Conservation (phyloP, 345 rosid genomes). For the Salix dunnii region DNA sequence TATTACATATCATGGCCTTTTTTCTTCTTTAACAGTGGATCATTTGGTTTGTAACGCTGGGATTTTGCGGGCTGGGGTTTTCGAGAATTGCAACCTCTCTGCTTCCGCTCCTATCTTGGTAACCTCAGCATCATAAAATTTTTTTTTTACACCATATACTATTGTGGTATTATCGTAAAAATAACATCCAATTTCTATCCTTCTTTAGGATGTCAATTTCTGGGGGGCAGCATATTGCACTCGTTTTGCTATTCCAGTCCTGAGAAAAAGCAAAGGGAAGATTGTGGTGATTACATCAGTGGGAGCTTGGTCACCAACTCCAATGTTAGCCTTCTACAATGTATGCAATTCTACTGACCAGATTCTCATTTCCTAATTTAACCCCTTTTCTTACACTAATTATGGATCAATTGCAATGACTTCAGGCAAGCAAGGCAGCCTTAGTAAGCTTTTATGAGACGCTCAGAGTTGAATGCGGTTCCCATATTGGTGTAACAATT, state of each 20-base stretch:
- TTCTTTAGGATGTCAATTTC: constrained; percentile 38
- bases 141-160: too few relatives aligned
- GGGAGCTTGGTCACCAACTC: constrained; percentile 38
- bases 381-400: not conserved
- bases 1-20: too few relatives aligned
- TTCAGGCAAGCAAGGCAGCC: constrained; percentile 43
- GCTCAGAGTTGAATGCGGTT: constrained; percentile 38
- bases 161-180: too few relatives aligned
- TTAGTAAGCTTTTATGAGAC: constrained; percentile 39
- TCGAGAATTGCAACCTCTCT: constrained; percentile 4
- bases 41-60: constrained; percentile 26
- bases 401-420: not conserved
- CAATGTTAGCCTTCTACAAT: constrained; percentile 44
- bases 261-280: constrained; percentile 42
- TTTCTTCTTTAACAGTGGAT: constrained; percentile 10
- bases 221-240: constrained; percentile 51
- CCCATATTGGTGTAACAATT: constrained; percentile 42
- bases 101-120: constrained; percentile 10
- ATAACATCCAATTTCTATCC: too few relatives aligned
- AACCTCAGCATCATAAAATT: too few relatives aligned
- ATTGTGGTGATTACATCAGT: constrained; percentile 46
- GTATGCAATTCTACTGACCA: constrained; percentile 19
- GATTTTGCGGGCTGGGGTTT: not conserved
- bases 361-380: too few relatives aligned
- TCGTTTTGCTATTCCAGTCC: constrained; percentile 33